Conservation (phyloP, 2,329 filamentous ascomycete genomes). For the Dothideomycetes sp. region DNA sequence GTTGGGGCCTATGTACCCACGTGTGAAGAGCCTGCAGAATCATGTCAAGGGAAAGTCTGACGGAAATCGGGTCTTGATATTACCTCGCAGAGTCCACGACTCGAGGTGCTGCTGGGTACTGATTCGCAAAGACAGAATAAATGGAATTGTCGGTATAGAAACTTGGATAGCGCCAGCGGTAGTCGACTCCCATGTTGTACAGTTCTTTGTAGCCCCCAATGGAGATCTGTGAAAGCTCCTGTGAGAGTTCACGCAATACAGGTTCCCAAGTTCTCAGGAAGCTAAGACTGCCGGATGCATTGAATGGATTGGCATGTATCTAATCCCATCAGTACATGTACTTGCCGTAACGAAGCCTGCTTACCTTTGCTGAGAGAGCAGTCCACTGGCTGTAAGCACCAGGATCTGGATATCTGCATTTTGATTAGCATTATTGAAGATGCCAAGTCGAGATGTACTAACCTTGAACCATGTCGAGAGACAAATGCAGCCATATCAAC, state of each 20-base stretch:
- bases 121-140: conserved; percentile 55
- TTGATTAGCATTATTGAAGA: too few species aligned
- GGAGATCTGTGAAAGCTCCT: conserved; percentile 49
- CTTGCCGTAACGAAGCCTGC: conserved; percentile 6
- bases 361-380: conserved; percentile 17
- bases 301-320: conserved; percentile 45
- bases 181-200: conserved; percentile 43
- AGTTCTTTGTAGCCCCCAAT: conserved; percentile 54
- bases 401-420: conserved; percentile 50
- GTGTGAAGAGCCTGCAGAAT: conserved; percentile 40
- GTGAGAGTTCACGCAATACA: conserved; percentile 41
- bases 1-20: conserved; percentile 49
- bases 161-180: conserved; percentile 33
- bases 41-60: neutral
- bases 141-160: conserved; percentile 37
- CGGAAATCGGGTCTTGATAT: neutral
- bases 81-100: conserved; percentile 47
- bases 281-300: conserved; percentile 38
- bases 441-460: too few species aligned
- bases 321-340: conserved; percentile 16
- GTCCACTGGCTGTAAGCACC: conserved; percentile 50
- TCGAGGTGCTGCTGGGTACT: conserved; percentile 37
- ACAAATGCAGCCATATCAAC: conserved; percentile 52
- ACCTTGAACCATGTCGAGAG: conserved; percentile 50
- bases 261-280: conserved; percentile 51